Evolutionary conservation across 2,329 filamentous ascomycete species (phyloP).

Genomic region (Fusarium protoensiforme): DNA sequence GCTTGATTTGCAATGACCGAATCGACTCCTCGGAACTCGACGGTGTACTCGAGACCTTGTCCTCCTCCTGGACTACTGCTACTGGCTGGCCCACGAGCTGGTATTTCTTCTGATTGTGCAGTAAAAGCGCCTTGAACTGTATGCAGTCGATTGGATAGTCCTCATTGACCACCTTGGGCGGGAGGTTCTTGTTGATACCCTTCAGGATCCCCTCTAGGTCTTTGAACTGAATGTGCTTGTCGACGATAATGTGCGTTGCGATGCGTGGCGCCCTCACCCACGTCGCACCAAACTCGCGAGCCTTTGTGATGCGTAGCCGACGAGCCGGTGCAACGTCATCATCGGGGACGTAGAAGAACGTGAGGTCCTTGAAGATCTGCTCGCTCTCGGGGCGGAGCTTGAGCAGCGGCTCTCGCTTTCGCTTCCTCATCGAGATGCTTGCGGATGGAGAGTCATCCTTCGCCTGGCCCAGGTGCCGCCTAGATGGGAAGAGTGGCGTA

Average conservation of each 20-base stretch:
- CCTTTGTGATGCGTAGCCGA: slow-evolving; percentile 77
- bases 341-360: slow-evolving; percentile 84
- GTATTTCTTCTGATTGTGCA: slow-evolving; percentile 70
- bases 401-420: slow-evolving; percentile 56
- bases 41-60: neutral
- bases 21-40: slow-evolving; percentile 37
- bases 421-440: slow-evolving; percentile 51
- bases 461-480: slow-evolving; percentile 6
- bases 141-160: slow-evolving; percentile 77
- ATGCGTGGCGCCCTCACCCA: slow-evolving; percentile 71
- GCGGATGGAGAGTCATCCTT: slow-evolving; percentile 41
- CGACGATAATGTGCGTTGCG: slow-evolving; percentile 84
- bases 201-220: slow-evolving; percentile 66
- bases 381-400: slow-evolving; percentile 62
- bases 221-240: slow-evolving; percentile 72
- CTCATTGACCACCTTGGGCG: slow-evolving; percentile 71
- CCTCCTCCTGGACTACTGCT: slow-evolving; percentile 29
- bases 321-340: slow-evolving; percentile 76
- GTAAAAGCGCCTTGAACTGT: slow-evolving; percentile 65
- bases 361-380: slow-evolving; percentile 69
- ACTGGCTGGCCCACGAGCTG: slow-evolving; percentile 61
- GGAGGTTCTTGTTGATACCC: slow-evolving; percentile 27
- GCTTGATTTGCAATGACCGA: slow-evolving; percentile 62
- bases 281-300: slow-evolving; percentile 77
- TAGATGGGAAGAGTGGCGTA: slow-evolving; percentile 43